These are phyloP conservation scores for Alternaria viburni DNA, from an alignment of 2,329 filamentous ascomycete genomes.

Conservation along the genomic window DNA sequence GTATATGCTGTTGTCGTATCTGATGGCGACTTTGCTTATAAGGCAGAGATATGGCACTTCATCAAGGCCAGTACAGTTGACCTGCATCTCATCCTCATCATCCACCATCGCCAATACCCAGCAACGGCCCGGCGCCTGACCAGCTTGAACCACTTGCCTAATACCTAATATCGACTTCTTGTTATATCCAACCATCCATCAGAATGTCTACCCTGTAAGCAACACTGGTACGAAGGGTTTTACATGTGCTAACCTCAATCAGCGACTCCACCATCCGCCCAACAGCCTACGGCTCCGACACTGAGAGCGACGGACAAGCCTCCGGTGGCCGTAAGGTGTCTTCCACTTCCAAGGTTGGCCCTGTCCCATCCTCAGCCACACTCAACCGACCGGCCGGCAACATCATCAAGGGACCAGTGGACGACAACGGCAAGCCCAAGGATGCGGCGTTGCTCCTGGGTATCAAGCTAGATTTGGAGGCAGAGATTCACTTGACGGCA, in stretches of 20 bases:
- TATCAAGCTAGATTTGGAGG: slow-evolving; percentile 69
- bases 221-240: neutral
- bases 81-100: slow-evolving; percentile 26
- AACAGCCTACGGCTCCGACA: slow-evolving; percentile 45
- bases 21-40: slow-evolving; percentile 27
- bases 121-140: slow-evolving; percentile 18
- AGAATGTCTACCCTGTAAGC: slow-evolving; percentile 42
- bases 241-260: slow-evolving; percentile 3
- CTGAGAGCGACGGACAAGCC: slow-evolving; percentile 51
- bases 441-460: slow-evolving; percentile 64
- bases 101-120: slow-evolving; percentile 12
- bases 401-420: slow-evolving; percentile 63
- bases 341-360: slow-evolving; percentile 32
- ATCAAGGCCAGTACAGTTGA: slow-evolving; percentile 32
- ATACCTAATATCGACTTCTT: slow-evolving; percentile 8
- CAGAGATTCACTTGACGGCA: slow-evolving; percentile 67
- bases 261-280: slow-evolving; percentile 40
- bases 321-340: slow-evolving; percentile 46
- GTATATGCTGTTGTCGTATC: neutral
- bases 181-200: neutral
- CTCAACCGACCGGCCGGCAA: slow-evolving; percentile 49
- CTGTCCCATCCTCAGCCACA: slow-evolving; percentile 48
- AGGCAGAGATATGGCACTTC: slow-evolving; percentile 23
- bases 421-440: slow-evolving; percentile 64
- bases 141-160: neutral